These are phyloP conservation scores for Bidens hawaiensis DNA, from an alignment of 140 eudicot genomes.

Conservation along the genomic window DNA sequence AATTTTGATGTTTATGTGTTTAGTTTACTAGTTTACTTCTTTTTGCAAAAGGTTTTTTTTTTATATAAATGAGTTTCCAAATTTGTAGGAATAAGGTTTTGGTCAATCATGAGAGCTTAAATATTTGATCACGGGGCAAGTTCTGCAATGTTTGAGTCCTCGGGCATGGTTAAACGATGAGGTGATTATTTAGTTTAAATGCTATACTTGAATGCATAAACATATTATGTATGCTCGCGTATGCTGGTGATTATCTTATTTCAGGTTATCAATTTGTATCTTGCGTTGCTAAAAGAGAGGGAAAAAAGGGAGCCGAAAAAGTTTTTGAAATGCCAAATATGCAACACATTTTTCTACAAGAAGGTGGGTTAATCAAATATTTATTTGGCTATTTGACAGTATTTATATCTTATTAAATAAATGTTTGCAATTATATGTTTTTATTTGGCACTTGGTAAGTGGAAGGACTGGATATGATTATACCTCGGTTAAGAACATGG, in stretches of 20 bases:
- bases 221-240: neutral
- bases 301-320: constrained; percentile 78
- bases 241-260: constrained; percentile 10
- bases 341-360: constrained; percentile 89
- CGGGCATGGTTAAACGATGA: constrained; percentile 89
- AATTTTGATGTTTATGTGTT: constrained; percentile 9
- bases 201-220: neutral
- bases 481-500: constrained; percentile 86
- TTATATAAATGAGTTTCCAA: neutral
- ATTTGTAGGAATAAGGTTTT: constrained; percentile 55
- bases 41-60: neutral
- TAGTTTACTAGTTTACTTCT: too few species aligned
- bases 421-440: neutral
- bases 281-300: constrained; percentile 84
- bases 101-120: constrained; percentile 71
- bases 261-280: constrained; percentile 85
- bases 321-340: constrained; percentile 83
- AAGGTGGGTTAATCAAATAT: constrained; percentile 71
- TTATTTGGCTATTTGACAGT: too few species aligned
- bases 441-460: constrained; percentile 45
- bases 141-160: constrained; percentile 73
- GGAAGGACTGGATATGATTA: constrained; percentile 74
- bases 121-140: constrained; percentile 72
- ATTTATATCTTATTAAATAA: too few species aligned
- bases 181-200: constrained; percentile 36